These are phyloP conservation scores for Cladosporium sphaerospermum DNA, from an alignment of 2,329 filamentous ascomycete species.

Conservation along the genomic window DNA sequence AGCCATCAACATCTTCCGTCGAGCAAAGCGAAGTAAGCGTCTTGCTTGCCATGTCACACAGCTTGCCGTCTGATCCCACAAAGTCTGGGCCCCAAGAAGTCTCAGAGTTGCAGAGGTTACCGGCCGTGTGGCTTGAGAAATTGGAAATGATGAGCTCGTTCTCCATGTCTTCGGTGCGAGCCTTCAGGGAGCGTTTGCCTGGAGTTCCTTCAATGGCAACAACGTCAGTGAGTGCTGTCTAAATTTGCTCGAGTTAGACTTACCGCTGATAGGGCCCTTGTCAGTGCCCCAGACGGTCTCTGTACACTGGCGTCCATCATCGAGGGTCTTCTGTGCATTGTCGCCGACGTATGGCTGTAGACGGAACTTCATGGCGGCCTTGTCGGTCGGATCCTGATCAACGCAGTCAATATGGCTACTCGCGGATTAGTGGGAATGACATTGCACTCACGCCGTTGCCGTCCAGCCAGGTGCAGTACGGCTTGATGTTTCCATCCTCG, in stretches of 20 bases:
- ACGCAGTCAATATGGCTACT: not conserved
- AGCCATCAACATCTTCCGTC: not conserved
- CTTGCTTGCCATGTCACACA: constrained; percentile 1
- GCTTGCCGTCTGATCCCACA: not conserved
- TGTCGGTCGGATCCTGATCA: not conserved
- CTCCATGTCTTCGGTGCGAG: not conserved
- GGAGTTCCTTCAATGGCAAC: not conserved
- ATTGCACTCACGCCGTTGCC: not conserved
- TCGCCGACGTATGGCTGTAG: not conserved
- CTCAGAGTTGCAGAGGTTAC: not conserved
- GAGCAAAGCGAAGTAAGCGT: not conserved
- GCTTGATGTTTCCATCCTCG: not conserved
- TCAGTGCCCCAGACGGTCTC: not conserved
- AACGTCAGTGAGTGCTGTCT: not conserved
- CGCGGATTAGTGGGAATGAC: not conserved
- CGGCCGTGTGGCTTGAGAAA: not conserved
- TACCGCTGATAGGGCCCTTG: not conserved
- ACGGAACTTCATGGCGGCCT: not conserved
- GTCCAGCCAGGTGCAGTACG: not conserved
- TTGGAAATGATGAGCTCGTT: not conserved
- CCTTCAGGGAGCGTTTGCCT: not conserved
- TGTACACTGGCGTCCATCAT: not conserved
- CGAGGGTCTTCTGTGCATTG: not conserved
- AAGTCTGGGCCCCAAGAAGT: constrained; percentile 8
- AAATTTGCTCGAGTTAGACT: not conserved